Conservation (phyloP, 805 yeast species). For the Saturnispora hagleri region DNA sequence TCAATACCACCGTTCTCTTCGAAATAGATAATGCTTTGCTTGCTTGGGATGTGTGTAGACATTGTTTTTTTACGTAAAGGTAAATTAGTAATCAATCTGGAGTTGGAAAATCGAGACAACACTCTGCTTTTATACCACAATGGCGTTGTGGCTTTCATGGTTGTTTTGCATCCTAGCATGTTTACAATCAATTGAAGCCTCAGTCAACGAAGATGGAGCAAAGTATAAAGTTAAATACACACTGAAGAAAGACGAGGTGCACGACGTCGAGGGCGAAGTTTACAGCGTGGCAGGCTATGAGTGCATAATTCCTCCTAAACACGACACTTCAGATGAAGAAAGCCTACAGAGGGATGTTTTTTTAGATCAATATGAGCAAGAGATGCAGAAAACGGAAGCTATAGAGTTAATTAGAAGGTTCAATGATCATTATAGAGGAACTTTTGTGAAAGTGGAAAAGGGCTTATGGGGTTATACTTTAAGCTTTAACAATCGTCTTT, state of each 20-base stretch:
- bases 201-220: neutral
- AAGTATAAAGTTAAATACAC: neutral
- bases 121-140: neutral
- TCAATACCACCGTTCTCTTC: constrained; percentile 51
- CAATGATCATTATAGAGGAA: neutral
- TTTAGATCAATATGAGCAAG: constrained; percentile 1
- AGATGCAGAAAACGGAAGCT: constrained; percentile 16
- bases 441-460: neutral
- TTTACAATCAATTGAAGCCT: neutral
- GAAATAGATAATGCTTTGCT: constrained; percentile 48
- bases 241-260: neutral
- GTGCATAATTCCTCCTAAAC: neutral
- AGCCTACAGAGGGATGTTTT: neutral
- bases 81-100: neutral
- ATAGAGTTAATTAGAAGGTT: constrained; percentile 14
- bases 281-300: neutral
- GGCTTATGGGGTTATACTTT: constrained; percentile 17
- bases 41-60: constrained; percentile 33
- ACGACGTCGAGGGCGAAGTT: neutral
- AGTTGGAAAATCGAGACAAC: neutral
- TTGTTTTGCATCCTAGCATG: neutral
- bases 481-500: constrained; percentile 3
- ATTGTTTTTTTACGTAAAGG: constrained; percentile 2
- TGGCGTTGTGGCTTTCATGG: neutral
- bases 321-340: neutral